phyloP scores from a whole-genome alignment of 2,329 filamentous ascomycete genomes.

The Elsinoe ampelina region DNA sequence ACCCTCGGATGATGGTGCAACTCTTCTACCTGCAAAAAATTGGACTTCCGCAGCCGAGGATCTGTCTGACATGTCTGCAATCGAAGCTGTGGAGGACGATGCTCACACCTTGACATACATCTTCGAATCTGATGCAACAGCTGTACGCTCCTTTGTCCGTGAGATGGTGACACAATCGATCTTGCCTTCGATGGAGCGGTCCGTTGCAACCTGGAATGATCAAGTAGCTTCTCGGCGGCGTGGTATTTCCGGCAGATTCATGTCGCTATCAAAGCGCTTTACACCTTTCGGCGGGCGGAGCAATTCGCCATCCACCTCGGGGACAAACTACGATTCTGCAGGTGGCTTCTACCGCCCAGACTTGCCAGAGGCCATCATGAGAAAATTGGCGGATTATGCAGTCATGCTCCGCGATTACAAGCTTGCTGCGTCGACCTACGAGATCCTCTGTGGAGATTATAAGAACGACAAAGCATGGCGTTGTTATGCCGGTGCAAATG shows the following conservation, averaged over 20 bases:
- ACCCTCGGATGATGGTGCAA: conserved; percentile 83
- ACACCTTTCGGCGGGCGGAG: conserved; percentile 65
- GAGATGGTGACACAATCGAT: conserved; percentile 95
- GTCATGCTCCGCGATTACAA: conserved; percentile 98
- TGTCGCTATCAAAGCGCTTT: conserved; percentile 87
- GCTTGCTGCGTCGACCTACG: conserved; percentile 82
- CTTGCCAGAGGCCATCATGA: conserved; percentile 78
- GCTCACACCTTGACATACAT: conserved; percentile 68
- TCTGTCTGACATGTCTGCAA: conserved; percentile 57
- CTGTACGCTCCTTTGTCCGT: conserved; percentile 78
- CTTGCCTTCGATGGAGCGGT: conserved; percentile 90
- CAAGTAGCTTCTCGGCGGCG: conserved; percentile 85
- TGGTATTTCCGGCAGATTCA: conserved; percentile 85
- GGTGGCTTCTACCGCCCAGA: conserved; percentile 78
- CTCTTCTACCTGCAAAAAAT: conserved; percentile 68
- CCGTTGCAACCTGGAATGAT: conserved; percentile 89
- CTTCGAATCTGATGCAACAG: conserved; percentile 84
- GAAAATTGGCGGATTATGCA: conserved; percentile 86
- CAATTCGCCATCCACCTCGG: conserved; percentile 45
- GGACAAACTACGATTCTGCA: conserved; percentile 63
- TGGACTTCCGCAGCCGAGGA: conserved; percentile 89
- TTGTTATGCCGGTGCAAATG: conserved; percentile 85
- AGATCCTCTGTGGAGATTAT: conserved; percentile 80
- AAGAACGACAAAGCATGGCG: conserved; percentile 95
- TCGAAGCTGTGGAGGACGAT: conserved; percentile 52